These are phyloP conservation scores for Pleurostoma richardsiae DNA, from an alignment of 2,329 filamentous ascomycete species.

Conservation along the genomic window DNA sequence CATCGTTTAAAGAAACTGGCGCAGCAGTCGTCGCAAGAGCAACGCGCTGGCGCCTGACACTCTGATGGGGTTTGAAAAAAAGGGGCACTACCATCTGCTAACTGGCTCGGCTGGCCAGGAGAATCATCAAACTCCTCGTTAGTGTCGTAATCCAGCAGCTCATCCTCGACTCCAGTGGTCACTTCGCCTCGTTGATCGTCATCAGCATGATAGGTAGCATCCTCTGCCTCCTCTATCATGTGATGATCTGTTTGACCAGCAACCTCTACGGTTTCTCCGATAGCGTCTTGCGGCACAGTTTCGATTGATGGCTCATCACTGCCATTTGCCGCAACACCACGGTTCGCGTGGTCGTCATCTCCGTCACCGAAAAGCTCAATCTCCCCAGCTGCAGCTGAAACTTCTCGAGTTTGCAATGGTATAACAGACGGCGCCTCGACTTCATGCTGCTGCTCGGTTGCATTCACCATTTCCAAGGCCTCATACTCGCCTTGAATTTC, in stretches of 20 bases:
- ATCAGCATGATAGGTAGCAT: slow-evolving; percentile 2
- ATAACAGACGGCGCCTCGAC: not conserved
- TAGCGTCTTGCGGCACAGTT: not conserved
- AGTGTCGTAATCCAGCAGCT: slow-evolving; percentile 1
- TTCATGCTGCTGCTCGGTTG: not conserved
- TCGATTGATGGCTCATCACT: not conserved
- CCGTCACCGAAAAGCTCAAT: not conserved
- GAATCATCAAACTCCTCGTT: slow-evolving; percentile 5
- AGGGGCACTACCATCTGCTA: no score
- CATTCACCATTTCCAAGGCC: not conserved
- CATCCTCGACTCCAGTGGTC: slow-evolving; percentile 1
- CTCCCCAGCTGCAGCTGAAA: not conserved
- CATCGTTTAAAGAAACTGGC: no score
- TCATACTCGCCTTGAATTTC: not conserved
- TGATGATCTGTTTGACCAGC: not conserved
- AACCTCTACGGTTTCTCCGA: not conserved
- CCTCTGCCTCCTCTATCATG: not conserved
- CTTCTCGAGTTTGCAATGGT: not conserved
- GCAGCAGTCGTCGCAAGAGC: no score
- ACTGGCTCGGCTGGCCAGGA: no score
- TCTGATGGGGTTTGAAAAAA: no score
- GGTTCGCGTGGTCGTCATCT: not conserved
- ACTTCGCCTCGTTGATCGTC: slow-evolving; percentile 2
- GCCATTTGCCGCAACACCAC: not conserved
- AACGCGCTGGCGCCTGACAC: no score